These are phyloP conservation scores for Camellia sinensis DNA, from an alignment of 148 eudicot species.

Conservation along the genomic window DNA sequence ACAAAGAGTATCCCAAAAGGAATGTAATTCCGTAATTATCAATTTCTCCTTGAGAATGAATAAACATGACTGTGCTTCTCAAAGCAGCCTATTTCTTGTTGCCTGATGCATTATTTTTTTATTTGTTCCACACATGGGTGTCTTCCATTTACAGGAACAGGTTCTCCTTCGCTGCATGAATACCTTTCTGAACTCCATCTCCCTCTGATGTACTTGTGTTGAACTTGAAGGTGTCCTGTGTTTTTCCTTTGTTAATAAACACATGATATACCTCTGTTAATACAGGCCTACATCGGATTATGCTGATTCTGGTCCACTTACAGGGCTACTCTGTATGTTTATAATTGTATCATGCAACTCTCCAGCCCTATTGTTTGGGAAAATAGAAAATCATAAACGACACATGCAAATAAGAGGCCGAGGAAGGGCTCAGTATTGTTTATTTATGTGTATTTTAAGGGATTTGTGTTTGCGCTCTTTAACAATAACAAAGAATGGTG, in stretches of 20 bases:
- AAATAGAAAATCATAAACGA: not conserved
- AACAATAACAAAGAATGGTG: not conserved
- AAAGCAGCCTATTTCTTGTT: not conserved
- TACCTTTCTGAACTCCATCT: not conserved
- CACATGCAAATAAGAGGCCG: not conserved
- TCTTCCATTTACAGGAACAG: conserved; percentile 20
- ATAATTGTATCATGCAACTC: conserved; percentile 1
- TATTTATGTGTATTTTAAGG: not conserved
- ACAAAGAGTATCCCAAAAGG: not conserved
- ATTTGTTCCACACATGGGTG: not conserved
- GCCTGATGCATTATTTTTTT: conserved; percentile 9
- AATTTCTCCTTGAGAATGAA: not conserved
- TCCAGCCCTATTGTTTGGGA: not conserved
- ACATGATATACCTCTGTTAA: not conserved
- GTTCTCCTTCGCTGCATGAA: not conserved
- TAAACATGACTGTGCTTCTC: not conserved
- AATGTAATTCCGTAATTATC: not conserved
- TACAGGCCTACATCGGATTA: too few species aligned
- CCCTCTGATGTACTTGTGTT: not conserved
- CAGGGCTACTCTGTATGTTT: not conserved
- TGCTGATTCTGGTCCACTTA: too few species aligned
- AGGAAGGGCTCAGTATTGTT: not conserved
- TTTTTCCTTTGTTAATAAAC: not conserved
- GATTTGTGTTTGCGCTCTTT: not conserved
- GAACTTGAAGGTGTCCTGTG: not conserved